Conservation (phyloP, 2,329 filamentous ascomycete genomes). For the Sphaceloma murrayae region DNA sequence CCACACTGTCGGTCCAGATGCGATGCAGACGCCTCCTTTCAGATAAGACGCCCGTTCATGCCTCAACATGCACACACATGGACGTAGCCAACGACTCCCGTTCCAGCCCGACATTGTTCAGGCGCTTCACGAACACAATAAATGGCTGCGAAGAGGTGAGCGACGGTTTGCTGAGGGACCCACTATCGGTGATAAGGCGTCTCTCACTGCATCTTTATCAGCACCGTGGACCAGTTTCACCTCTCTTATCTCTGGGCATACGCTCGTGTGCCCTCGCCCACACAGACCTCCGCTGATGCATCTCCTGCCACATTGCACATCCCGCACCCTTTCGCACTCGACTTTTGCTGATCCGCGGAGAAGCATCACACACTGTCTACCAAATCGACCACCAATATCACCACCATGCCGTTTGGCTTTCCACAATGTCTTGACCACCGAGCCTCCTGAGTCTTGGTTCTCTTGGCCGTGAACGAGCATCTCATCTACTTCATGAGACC, state of each 20-base stretch:
- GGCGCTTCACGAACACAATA: not conserved
- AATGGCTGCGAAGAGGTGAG: not conserved
- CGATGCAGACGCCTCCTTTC: not conserved
- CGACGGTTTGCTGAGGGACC: constrained; percentile 7
- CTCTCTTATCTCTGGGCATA: constrained; percentile 12
- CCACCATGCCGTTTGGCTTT: not conserved
- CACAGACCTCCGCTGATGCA: constrained; percentile 2
- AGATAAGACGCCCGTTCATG: no score
- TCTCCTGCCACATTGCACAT: not conserved
- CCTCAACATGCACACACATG: no score
- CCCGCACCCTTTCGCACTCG: not conserved
- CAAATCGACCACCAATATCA: not conserved
- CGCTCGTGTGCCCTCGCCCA: constrained; percentile 2
- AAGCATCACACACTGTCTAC: constrained; percentile 6
- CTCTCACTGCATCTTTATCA: not conserved
- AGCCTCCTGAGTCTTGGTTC: constrained; percentile 13
- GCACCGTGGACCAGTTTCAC: constrained; percentile 7
- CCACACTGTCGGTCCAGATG: not conserved
- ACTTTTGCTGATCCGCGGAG: constrained; percentile 7
- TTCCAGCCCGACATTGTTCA: constrained; percentile 12
- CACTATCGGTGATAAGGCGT: constrained; percentile 10
- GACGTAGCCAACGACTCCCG: constrained; percentile 2
- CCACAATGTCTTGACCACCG: constrained; percentile 1
- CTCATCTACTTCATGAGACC: not conserved
- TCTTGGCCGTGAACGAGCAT: constrained; percentile 8